A percentile compares a stretch with the other conserved stretches of the same genome.
These are phyloP conservation scores for Tribonema minus DNA, from an alignment of 108 stramenopile species.

Conservation along the genomic window DNA sequence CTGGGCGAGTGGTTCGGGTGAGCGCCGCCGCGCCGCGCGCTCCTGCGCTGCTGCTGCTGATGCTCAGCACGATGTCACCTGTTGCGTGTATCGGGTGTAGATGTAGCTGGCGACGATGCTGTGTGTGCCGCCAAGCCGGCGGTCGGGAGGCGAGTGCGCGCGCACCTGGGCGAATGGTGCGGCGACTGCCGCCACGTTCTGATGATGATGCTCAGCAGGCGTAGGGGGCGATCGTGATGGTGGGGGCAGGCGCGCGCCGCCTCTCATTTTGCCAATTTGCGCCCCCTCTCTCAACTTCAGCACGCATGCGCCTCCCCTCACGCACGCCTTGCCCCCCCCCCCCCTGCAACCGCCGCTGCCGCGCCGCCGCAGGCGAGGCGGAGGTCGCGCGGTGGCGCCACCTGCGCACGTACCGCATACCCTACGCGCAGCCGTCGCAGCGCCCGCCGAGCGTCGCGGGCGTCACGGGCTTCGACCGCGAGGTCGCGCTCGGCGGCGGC, in stretches of 20 bases:
- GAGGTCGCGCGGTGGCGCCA: conserved; percentile 33
- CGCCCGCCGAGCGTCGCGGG: conserved; percentile 15
- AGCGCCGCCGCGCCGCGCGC: no score
- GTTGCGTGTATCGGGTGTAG: neutral
- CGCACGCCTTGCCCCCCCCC: no score
- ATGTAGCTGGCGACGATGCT: neutral
- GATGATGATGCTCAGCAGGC: no score
- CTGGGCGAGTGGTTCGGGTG: neutral
- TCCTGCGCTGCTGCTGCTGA: no score
- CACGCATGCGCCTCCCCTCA: no score
- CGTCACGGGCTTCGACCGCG: neutral
- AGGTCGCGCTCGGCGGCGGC: conserved; percentile 2
- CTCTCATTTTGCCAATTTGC: no score
- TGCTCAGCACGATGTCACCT: no score
- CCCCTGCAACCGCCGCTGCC: no score
- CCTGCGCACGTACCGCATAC: conserved; percentile 49
- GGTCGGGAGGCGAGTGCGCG: neutral
- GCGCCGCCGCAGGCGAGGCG: neutral
- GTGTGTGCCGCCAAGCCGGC: neutral
- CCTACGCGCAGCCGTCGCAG: conserved; percentile 53
- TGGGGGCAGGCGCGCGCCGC: no score
- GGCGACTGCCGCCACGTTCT: no score
- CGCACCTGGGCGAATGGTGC: neutral
- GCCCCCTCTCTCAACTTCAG: no score
- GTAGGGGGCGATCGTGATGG: no score